A percentile compares a stretch with the other conserved stretches of the same genome.
Evolutionary conservation across 495 filamentous ascomycete species (phyloP).

Genomic region (Penicillium tannophilum): DNA sequence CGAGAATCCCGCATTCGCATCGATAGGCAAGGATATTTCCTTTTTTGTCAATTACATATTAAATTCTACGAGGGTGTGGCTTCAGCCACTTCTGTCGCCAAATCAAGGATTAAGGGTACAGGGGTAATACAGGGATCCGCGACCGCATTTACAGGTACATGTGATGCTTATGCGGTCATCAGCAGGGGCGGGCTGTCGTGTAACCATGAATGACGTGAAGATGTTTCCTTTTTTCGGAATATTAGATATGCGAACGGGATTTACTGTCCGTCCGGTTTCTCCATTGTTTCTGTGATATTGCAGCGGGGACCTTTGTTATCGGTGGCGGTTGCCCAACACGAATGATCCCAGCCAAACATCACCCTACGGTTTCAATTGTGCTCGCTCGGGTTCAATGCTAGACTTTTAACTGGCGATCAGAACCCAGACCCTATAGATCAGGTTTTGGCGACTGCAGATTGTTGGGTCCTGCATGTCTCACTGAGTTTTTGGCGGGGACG

Average conservation of each 20-base stretch:
- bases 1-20: background rate
- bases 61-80: conserved; percentile 18
- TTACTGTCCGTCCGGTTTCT: background rate
- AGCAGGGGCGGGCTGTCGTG: background rate
- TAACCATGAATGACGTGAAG: conserved; percentile 5
- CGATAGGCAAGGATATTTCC: background rate
- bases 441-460: background rate
- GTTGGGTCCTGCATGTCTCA: background rate
- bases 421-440: background rate
- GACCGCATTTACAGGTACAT: background rate
- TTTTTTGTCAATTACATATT: background rate
- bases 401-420: background rate
- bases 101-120: conserved; percentile 1
- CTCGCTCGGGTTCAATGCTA: background rate
- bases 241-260: background rate
- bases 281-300: background rate
- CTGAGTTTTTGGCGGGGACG: background rate
- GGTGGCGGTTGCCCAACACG: background rate
- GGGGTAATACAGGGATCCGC: conserved; percentile 8
- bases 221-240: background rate
- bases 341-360: background rate
- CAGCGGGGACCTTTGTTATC: background rate
- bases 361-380: background rate
- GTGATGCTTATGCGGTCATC: background rate
- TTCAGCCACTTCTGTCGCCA: conserved; percentile 13